These are phyloP conservation scores for Tulasnella sp. DNA, from an alignment of 768 basidiomycete genomes.

Conservation along the genomic window DNA sequence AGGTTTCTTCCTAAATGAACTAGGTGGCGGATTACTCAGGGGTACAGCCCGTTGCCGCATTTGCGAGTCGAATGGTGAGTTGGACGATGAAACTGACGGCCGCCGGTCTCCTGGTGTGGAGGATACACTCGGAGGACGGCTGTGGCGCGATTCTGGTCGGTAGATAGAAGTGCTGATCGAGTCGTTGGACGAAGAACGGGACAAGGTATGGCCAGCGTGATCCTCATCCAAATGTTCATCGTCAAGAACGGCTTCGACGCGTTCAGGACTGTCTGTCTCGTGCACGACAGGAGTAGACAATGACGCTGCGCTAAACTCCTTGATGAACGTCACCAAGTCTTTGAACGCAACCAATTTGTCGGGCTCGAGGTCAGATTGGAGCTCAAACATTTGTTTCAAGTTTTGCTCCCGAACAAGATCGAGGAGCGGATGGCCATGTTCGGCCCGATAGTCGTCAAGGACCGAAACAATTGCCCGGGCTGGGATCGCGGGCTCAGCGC, in stretches of 20 bases:
- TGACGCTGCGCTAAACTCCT: background rate
- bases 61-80: slow-evolving; percentile 56
- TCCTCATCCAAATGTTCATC: background rate
- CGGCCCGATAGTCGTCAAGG: slow-evolving; percentile 5
- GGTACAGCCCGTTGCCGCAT: slow-evolving; percentile 61
- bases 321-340: background rate
- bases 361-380: background rate
- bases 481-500: background rate
- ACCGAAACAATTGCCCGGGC: background rate
- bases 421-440: slow-evolving; percentile 5
- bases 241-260: background rate
- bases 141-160: slow-evolving; percentile 4
- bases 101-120: background rate
- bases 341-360: background rate
- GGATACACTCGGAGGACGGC: slow-evolving; percentile 8
- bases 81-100: background rate
- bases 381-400: background rate
- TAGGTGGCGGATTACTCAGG: slow-evolving; percentile 52
- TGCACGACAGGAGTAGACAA: background rate
- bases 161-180: slow-evolving; percentile 8
- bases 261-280: background rate
- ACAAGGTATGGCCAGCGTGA: background rate
- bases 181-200: slow-evolving; percentile 14
- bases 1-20: slow-evolving; percentile 46
- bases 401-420: background rate